These are phyloP conservation scores for Rhodotorula toruloides DNA, from an alignment of 768 basidiomycete species.

Conservation along the genomic window DNA sequence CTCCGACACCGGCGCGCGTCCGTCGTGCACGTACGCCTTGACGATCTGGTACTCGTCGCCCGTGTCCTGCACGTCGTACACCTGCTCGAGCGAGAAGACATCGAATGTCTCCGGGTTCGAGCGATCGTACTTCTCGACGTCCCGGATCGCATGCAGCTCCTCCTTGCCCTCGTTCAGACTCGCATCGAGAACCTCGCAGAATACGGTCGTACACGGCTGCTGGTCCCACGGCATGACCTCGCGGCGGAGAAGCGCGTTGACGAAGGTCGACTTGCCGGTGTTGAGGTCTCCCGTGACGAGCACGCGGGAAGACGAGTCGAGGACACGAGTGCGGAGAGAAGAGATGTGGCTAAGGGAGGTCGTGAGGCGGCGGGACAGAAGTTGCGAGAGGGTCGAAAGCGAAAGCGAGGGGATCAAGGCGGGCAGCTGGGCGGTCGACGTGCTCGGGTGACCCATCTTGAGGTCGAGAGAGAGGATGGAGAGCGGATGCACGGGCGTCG, in stretches of 20 bases:
- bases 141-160: slow-evolving; percentile 74
- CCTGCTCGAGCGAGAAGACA: slow-evolving; percentile 59
- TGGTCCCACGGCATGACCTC: slow-evolving; percentile 96
- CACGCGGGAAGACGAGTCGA: slow-evolving; percentile 89
- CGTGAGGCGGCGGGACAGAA: slow-evolving; percentile 77
- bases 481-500: slow-evolving; percentile 58
- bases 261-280: slow-evolving; percentile 96
- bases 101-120: slow-evolving; percentile 71
- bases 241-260: slow-evolving; percentile 85
- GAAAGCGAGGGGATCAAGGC: slow-evolving; percentile 82
- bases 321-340: slow-evolving; percentile 75
- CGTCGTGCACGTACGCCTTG: slow-evolving; percentile 83
- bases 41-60: slow-evolving; percentile 69
- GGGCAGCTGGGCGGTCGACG: slow-evolving; percentile 55
- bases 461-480: slow-evolving; percentile 86
- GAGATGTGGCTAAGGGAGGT: slow-evolving; percentile 71
- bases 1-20: slow-evolving; percentile 57
- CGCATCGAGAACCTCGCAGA: slow-evolving; percentile 92
- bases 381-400: slow-evolving; percentile 83
- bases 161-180: slow-evolving; percentile 65
- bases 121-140: slow-evolving; percentile 58
- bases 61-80: slow-evolving; percentile 73
- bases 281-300: slow-evolving; percentile 97
- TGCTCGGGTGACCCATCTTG: slow-evolving; percentile 70
- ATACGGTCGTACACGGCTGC: slow-evolving; percentile 93